These are phyloP conservation scores for Camellia sinensis DNA, from an alignment of 148 eudicot genomes.

Conservation along the genomic window DNA sequence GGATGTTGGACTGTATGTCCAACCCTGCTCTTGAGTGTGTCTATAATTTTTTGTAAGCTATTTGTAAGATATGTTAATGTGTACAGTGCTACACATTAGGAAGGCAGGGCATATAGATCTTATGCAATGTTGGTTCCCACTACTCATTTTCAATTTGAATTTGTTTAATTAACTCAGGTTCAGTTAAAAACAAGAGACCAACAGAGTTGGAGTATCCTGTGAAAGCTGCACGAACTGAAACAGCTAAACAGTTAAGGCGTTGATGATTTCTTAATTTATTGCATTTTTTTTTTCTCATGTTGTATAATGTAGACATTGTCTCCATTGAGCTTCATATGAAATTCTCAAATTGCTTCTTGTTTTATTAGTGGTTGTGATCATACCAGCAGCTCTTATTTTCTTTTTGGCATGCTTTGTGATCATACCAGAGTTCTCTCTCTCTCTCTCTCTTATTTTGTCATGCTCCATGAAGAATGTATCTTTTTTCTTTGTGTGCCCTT, in stretches of 20 bases:
- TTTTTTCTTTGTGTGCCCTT: neutral
- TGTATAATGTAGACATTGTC: neutral
- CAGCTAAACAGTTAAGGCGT: constrained; percentile 63
- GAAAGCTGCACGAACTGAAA: constrained; percentile 57
- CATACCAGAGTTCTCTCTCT: neutral
- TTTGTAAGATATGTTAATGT: constrained; percentile 1
- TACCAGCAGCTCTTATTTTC: neutral
- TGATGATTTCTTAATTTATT: constrained; percentile 13
- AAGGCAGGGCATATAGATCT: neutral
- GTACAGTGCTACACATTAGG: neutral
- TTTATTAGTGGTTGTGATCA: neutral
- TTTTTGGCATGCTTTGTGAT: neutral
- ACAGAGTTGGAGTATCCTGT: constrained; percentile 54
- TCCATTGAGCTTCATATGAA: neutral
- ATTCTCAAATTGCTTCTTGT: neutral
- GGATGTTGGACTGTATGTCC: neutral
- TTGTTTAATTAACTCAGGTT: constrained; percentile 33
- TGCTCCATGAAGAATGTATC: neutral
- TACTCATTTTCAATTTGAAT: neutral
- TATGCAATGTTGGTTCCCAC: neutral
- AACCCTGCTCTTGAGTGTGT: neutral
- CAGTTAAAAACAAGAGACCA: constrained; percentile 69
- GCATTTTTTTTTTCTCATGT: neutral
- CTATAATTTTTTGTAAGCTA: neutral
- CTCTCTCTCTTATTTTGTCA: neutral